These are phyloP conservation scores for Erysimum cheiri DNA, from an alignment of 441 rosid genomes.

Conservation along the genomic window DNA sequence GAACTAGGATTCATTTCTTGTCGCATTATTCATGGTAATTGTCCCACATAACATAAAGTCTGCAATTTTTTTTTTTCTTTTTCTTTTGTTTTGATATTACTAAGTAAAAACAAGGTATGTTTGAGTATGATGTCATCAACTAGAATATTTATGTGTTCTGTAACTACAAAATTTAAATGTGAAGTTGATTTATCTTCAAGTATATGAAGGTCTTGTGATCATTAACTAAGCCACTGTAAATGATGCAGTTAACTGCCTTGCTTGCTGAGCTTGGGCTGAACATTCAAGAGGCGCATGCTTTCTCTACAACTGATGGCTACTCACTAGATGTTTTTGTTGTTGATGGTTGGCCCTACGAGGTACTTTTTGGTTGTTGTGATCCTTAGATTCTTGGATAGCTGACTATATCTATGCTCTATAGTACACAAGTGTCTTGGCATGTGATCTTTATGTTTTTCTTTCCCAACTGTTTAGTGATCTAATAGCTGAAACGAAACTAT, in stretches of 20 bases:
- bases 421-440: constrained; percentile 24
- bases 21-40: background rate
- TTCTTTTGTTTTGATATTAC: background rate
- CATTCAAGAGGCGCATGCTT: constrained; percentile 82
- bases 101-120: background rate
- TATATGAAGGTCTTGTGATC: constrained; percentile 16
- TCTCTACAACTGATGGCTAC: constrained; percentile 73
- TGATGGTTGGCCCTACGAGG: constrained; percentile 86
- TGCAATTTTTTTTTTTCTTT: background rate
- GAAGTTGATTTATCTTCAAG: background rate
- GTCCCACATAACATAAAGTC: background rate
- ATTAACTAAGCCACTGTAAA: constrained; percentile 37
- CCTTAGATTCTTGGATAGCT: background rate
- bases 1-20: background rate
- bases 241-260: constrained; percentile 65
- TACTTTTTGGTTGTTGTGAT: constrained; percentile 31
- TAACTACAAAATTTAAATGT: background rate
- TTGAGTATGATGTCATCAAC: constrained; percentile 7
- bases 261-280: constrained; percentile 77
- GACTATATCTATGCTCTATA: constrained; percentile 1
- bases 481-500: constrained; percentile 9
- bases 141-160: constrained; percentile 1
- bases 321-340: constrained; percentile 82
- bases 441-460: constrained; percentile 13
- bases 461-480: constrained; percentile 8